Conservation (phyloP, 768 basidiomycete species). For the Tylopilus sp. region DNA sequence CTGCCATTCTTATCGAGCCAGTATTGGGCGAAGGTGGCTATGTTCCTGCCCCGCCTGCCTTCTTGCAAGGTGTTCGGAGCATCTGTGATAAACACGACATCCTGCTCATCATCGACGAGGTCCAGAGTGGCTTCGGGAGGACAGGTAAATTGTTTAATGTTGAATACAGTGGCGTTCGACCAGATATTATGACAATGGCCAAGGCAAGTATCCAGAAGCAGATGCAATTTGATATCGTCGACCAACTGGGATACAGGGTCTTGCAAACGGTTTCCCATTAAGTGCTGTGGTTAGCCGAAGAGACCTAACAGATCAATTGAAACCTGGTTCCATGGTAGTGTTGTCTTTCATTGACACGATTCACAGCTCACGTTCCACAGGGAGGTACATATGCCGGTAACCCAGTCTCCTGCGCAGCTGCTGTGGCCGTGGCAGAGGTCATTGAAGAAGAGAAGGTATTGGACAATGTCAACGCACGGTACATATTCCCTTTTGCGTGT, state of each 20-base stretch:
- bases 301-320: slow-evolving; percentile 75
- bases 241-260: slow-evolving; percentile 43
- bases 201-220: slow-evolving; percentile 50
- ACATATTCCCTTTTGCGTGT: slow-evolving; percentile 9
- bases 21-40: slow-evolving; percentile 96
- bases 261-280: slow-evolving; percentile 93
- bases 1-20: slow-evolving; percentile 92
- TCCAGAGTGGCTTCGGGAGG: slow-evolving; percentile 87
- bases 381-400: slow-evolving; percentile 93
- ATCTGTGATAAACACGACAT: slow-evolving; percentile 89
- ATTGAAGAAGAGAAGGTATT: slow-evolving; percentile 80
- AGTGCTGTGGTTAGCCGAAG: slow-evolving; percentile 80
- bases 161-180: slow-evolving; percentile 78
- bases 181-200: slow-evolving; percentile 87
- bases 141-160: slow-evolving; percentile 83
- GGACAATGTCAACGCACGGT: slow-evolving; percentile 75
- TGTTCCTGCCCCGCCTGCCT: slow-evolving; percentile 79
- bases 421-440: slow-evolving; percentile 72
- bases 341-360: neutral
- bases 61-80: slow-evolving; percentile 72
- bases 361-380: slow-evolving; percentile 33
- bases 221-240: neutral
- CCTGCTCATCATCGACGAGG: slow-evolving; percentile 81
- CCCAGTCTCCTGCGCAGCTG: slow-evolving; percentile 89
- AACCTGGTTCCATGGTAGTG: slow-evolving; percentile 74